Evolutionary conservation across 1,284 basidiomycete genomes (phyloP), one percentile per base, ranked within the genome.

Genomic region (Malassezia furfur): DNA sequence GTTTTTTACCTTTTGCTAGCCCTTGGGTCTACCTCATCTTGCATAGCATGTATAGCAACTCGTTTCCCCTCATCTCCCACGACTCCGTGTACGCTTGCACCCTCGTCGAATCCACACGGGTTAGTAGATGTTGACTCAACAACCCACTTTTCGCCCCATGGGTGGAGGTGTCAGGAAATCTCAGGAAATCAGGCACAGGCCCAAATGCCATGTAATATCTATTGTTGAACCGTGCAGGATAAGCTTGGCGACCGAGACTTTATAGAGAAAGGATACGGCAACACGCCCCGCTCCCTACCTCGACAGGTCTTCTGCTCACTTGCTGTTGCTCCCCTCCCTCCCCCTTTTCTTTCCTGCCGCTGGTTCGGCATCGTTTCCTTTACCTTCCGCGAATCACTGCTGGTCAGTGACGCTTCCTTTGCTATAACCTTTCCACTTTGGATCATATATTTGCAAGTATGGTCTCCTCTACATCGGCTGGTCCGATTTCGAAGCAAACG

Each of bases 391-490:
- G 25, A 28, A 37, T 17, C 36, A 37, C 36, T 37, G 36, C 36
- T 37, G 36, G 36, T 17, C 36, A 37, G 36, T 37, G 36, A 28
- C 25, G n/a, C n/a, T 17, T 9, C 4, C 14, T 37, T 17, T 17
- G 14, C 14, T 17, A 7, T 37, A 3, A 10, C 36, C 36, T 28
- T 28, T 28, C 25, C 25, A 28, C 25, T 28, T 28, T 28, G 25
- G 7, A 28, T 28, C 25, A 37, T 14, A 37, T 14, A 36, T 50
- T 15, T 17, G 8, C 15, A 9, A 39, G 8, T 17, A 40, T 22
- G n/a, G 2, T 12, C 36, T 37, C 36, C 36, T 37, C 43, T 45
- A 46, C 35, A 34, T 39, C 51, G 51, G 51, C 51, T 51, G 49
- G 49, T 37, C 39, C 49, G 49, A 50, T 19, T 17, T 25, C 39